Conservation (phyloP, 345 rosid genomes). For the Populus simonii region DNA sequence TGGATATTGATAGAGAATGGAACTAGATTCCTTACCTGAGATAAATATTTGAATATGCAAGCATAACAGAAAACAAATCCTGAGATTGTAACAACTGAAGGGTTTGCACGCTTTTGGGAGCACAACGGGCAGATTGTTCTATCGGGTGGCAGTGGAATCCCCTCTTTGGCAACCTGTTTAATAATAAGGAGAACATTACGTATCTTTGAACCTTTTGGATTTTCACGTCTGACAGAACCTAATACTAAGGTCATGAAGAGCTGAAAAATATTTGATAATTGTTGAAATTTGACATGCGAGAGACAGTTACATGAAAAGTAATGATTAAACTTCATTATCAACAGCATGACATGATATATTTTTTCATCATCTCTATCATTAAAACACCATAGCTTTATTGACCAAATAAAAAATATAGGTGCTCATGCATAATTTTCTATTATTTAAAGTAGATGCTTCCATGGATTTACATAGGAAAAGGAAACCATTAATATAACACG, state of each 20-base stretch:
- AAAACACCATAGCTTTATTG: not conserved
- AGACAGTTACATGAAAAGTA: not conserved
- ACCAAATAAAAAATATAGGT: not conserved
- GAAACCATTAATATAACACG: not conserved
- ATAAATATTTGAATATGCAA: slow-evolving; percentile 84
- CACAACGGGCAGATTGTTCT: slow-evolving; percentile 84
- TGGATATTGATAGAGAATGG: not conserved
- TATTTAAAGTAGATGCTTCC: not conserved
- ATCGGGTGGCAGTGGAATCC: slow-evolving; percentile 74
- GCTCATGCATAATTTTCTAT: not conserved
- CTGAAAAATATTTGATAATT: not conserved
- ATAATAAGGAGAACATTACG: not conserved
- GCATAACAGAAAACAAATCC: slow-evolving; percentile 97
- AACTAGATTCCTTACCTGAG: slow-evolving; percentile 60
- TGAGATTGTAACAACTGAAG: slow-evolving; percentile 84
- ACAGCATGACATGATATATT: not conserved
- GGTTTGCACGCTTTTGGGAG: slow-evolving; percentile 91
- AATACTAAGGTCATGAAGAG: not conserved
- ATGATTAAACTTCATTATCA: not conserved
- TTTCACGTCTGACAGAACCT: not conserved
- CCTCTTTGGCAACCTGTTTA: slow-evolving; percentile 75
- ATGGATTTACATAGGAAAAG: not conserved
- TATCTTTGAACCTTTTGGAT: not conserved
- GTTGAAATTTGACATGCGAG: not conserved
- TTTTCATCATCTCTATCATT: no score